phyloP scores from a whole-genome alignment of 2,329 filamentous ascomycete genomes.

The Fusarium pininemorale region DNA sequence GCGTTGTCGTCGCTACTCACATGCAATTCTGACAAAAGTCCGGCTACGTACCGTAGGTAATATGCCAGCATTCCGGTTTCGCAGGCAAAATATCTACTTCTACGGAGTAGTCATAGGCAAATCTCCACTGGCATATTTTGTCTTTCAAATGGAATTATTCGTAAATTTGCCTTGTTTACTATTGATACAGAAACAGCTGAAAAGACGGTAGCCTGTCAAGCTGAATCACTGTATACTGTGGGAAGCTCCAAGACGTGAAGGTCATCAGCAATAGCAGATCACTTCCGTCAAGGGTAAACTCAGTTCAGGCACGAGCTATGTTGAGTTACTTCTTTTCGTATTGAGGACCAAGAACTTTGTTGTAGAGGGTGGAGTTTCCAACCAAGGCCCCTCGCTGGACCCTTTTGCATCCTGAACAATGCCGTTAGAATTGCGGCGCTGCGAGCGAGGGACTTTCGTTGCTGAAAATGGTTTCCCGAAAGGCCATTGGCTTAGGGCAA shows the following conservation, averaged over 20 bases:
- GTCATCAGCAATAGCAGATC: neutral
- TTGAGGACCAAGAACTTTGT: neutral
- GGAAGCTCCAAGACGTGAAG: neutral
- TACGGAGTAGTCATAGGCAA: neutral
- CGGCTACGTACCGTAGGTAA: neutral
- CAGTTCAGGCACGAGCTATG: neutral
- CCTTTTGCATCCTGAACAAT: neutral
- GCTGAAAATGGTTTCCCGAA: neutral
- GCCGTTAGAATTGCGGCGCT: neutral
- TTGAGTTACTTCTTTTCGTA: neutral
- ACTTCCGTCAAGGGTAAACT: neutral
- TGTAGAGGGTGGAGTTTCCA: neutral
- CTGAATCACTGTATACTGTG: neutral
- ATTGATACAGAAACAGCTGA: neutral
- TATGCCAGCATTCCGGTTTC: slow-evolving; percentile 28
- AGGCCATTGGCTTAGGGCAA: neutral
- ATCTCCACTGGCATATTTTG: neutral
- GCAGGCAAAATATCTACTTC: neutral
- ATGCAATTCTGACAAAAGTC: neutral
- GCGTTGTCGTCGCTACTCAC: neutral
- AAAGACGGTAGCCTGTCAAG: neutral
- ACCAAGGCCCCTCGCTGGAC: neutral
- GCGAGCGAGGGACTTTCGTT: slow-evolving; percentile 9
- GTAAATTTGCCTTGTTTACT: neutral
- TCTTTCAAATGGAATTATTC: neutral